phyloP scores from a whole-genome alignment of 192 early-diverging fungal genomes.

The Coemansia sp. region DNA sequence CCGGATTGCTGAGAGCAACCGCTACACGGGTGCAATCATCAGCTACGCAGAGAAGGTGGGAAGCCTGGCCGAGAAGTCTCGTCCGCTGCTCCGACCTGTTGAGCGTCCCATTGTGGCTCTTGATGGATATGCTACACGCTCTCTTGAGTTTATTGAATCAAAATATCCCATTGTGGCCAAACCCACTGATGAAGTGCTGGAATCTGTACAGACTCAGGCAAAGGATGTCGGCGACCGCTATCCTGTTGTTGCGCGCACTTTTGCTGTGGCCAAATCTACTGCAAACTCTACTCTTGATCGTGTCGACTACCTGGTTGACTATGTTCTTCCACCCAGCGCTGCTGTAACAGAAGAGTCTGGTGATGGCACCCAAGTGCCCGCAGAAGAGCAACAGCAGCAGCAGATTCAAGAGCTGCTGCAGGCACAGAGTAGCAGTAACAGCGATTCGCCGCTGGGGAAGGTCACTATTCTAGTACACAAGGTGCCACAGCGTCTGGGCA shows the following conservation, averaged over 20 bases:
- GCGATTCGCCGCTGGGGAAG: slow-evolving; percentile 42
- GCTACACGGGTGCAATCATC: slow-evolving; percentile 43
- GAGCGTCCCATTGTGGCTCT: slow-evolving; percentile 58
- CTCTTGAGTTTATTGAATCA: slow-evolving; percentile 62
- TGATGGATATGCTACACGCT: slow-evolving; percentile 64
- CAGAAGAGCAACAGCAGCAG: neutral
- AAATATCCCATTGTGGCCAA: slow-evolving; percentile 62
- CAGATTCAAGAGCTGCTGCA: neutral
- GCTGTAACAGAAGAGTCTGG: slow-evolving; percentile 4
- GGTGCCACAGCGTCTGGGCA: slow-evolving; percentile 45
- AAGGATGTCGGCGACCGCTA: slow-evolving; percentile 44
- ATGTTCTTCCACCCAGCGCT: slow-evolving; percentile 43
- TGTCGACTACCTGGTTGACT: slow-evolving; percentile 60
- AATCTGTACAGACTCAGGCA: slow-evolving; percentile 52
- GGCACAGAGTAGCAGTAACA: slow-evolving; percentile 1
- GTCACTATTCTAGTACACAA: slow-evolving; percentile 52
- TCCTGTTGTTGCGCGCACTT: slow-evolving; percentile 57
- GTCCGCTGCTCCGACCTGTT: slow-evolving; percentile 47
- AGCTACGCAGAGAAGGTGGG: slow-evolving; percentile 47
- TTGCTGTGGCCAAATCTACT: slow-evolving; percentile 56
- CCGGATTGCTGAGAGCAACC: slow-evolving; percentile 54
- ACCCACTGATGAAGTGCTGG: slow-evolving; percentile 63
- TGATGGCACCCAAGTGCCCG: neutral
- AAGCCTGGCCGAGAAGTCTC: slow-evolving; percentile 42
- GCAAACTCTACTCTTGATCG: slow-evolving; percentile 61